Base-by-base conservation (phyloP, 176 grass and related monocot species). In the Phoenix dactylifera region DNA sequence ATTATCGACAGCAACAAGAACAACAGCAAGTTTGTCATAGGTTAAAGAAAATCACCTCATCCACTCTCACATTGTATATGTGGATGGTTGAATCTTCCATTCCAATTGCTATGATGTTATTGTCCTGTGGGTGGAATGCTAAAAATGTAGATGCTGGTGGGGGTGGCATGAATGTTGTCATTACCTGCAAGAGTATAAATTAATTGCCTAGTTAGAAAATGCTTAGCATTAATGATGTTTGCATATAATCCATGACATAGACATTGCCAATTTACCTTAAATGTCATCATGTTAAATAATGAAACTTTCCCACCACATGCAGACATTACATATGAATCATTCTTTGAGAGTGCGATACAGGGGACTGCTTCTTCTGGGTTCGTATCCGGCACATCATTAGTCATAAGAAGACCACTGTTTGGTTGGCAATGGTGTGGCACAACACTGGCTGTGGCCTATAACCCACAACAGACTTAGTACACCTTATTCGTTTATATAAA, bases 21-120 rank as follows among this genome's bases (percentile, higher is more conserved):
- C 18, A 61, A 87, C 55, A 62, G 54, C 20, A 22, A 35, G 1
- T 12, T 17, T 17, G 15, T 39, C 7, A 4, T 2, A 56, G 16
- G 58, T 4, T 15, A 52, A 63, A 9, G 17, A 1, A 63, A 26
- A 30, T 22, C 88, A 91, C 92, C 92, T 90, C 87, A 73, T 97
- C 92, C 66, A 97, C 92, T 76, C 87, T 82, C 55, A 97, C 92
- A 80, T 97, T 91, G 82, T 97, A 97, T 72, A 97, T 97, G 68
- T 97, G 83, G 70, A 97, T 97, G 59, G 92, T 91, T 80, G 92
- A 97, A 85, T 97, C 92, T 77, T 97, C 92, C 92, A 97, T 97
- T 87, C 92, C 92, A 67, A 91, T 91, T 74, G 92, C 92, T 80
- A 97, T 82, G 56, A 97, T 97, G 65, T 97, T 97, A 73, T 97